Conservation (phyloP, 225 moss, liverwort and hornwort species). For the Sphagnum tenellum region DNA sequence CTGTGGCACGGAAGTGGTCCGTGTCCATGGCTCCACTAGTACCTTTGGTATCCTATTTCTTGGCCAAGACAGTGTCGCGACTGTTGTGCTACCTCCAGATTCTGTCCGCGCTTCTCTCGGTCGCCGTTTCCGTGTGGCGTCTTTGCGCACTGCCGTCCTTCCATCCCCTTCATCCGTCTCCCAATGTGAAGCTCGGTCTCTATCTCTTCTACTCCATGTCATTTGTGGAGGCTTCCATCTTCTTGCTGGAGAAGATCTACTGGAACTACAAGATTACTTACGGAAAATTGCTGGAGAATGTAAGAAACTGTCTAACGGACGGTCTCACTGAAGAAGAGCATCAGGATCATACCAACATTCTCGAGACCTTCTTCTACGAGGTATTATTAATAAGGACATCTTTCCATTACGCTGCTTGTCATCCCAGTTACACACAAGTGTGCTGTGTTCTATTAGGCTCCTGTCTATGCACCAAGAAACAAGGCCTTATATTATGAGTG, state of each 20-base stretch:
- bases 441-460: too few species aligned
- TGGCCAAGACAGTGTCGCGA: slow-evolving; percentile 19
- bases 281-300: slow-evolving; percentile 27
- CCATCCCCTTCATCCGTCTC: not conserved
- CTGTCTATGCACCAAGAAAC: too few species aligned
- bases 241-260: slow-evolving; percentile 50
- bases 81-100: slow-evolving; percentile 19
- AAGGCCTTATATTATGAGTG: too few species aligned
- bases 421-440: too few species aligned
- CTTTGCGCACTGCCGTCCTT: not conserved
- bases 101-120: slow-evolving; percentile 19
- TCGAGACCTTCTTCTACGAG: slow-evolving; percentile 59
- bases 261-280: slow-evolving; percentile 37
- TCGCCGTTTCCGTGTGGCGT: slow-evolving; percentile 28
- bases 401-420: too few species aligned
- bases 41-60: slow-evolving; percentile 4
- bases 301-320: slow-evolving; percentile 13
- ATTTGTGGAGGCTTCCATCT: slow-evolving; percentile 48
- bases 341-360: slow-evolving; percentile 22
- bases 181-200: slow-evolving; percentile 12
- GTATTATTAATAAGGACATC: slow-evolving; percentile 12
- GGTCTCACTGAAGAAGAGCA: too few species aligned
- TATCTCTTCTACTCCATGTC: slow-evolving; percentile 52
- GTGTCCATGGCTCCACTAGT: slow-evolving; percentile 21
- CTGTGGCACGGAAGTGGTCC: slow-evolving; percentile 27